phyloP scores from a whole-genome alignment of 495 filamentous ascomycete species.

The Podospora pseudoanserina region DNA sequence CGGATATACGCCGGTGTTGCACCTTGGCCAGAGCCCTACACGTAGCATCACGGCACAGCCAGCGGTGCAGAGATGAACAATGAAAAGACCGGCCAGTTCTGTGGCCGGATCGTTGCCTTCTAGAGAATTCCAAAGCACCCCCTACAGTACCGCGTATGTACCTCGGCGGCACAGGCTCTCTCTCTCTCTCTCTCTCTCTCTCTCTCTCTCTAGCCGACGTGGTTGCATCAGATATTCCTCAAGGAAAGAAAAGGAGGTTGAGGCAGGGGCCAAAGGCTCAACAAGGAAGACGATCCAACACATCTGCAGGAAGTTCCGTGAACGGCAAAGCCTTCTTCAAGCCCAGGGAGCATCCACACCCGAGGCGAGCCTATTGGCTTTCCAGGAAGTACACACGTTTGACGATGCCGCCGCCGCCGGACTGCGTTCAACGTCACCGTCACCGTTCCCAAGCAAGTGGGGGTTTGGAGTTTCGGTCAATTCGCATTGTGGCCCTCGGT shows the following conservation, averaged over 20 bases:
- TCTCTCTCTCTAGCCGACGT: neutral
- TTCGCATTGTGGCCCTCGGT: neutral
- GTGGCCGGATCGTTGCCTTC: neutral
- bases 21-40: neutral
- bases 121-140: slow-evolving; percentile 1
- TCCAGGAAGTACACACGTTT: neutral
- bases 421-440: neutral
- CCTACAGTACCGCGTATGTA: neutral
- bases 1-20: neutral
- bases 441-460: neutral
- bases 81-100: neutral
- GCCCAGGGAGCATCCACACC: neutral
- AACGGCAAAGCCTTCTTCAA: slow-evolving; percentile 12
- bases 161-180: neutral
- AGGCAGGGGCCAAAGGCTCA: slow-evolving; percentile 8
- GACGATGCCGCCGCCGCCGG: neutral
- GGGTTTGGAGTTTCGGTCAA: neutral
- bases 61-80: neutral
- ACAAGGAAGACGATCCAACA: slow-evolving; percentile 3
- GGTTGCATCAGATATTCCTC: neutral
- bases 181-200: neutral
- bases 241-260: neutral
- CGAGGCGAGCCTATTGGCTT: slow-evolving; percentile 20
- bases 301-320: slow-evolving; percentile 15
- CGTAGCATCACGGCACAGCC: neutral